A percentile compares a stretch with the other conserved stretches of the same genome.
Conservation (phyloP, 495 filamentous ascomycete species). For the Annulohypoxylon stygium region DNA sequence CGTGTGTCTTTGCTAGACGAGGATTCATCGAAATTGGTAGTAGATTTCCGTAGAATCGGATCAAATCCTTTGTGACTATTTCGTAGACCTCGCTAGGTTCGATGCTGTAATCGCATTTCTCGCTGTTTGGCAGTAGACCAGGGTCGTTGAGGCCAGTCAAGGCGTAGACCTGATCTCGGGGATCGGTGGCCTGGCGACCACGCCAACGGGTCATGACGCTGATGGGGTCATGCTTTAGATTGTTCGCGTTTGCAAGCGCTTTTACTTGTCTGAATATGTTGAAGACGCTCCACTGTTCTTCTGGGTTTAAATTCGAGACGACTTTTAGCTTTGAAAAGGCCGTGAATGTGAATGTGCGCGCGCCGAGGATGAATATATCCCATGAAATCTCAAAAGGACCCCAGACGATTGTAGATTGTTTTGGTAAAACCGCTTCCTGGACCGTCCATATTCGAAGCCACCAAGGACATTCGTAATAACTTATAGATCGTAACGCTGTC, state of each 20-base stretch:
- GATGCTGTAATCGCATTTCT: not conserved
- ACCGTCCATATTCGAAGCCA: not conserved
- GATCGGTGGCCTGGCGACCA: not conserved
- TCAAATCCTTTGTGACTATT: not conserved
- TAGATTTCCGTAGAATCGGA: not conserved
- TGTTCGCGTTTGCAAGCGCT: not conserved
- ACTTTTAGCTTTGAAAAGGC: not conserved
- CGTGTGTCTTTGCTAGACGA: not conserved
- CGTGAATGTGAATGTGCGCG: not conserved
- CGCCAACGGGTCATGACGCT: conserved; percentile 6
- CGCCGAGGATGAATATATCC: not conserved
- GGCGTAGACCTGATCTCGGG: conserved; percentile 1
- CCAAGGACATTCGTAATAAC: not conserved
- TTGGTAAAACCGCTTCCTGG: not conserved
- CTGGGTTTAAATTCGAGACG: not conserved
- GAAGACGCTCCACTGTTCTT: not conserved
- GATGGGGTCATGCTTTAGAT: not conserved
- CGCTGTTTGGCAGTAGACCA: not conserved
- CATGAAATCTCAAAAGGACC: not conserved
- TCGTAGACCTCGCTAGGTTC: not conserved
- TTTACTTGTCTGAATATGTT: not conserved
- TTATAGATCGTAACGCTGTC: not conserved
- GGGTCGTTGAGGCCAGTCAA: not conserved
- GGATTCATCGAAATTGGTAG: not conserved
- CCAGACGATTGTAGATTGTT: not conserved